Percentiles rank a stretch among this genome's conserved stretches.
Evolutionary conservation across 208 protist genomes (phyloP).

Genomic region (Trypanosoma boissoni): DNA sequence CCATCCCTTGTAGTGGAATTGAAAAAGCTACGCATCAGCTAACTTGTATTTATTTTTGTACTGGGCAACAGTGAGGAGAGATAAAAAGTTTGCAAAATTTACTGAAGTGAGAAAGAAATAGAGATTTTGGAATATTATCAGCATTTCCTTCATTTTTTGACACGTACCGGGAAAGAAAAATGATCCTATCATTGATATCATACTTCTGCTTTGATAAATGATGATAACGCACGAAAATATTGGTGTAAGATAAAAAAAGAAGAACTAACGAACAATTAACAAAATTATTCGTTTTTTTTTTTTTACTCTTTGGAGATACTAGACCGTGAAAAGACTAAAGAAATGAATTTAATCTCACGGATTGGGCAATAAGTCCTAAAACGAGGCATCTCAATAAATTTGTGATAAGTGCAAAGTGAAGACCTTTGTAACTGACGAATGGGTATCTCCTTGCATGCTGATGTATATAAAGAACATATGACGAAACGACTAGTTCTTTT

Average conservation of each 20-base stretch:
- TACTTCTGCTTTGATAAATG: background rate
- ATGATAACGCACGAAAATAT: background rate
- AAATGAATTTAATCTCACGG: too few species aligned
- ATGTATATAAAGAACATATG: too few species aligned
- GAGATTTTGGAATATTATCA: slow-evolving; percentile 3
- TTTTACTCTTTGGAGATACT: too few species aligned
- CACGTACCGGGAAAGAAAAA: background rate
- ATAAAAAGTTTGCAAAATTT: background rate
- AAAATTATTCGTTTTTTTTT: slow-evolving; percentile 48
- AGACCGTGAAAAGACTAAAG: too few species aligned
- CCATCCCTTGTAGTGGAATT: slow-evolving; percentile 12
- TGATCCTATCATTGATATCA: background rate
- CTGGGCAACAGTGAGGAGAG: background rate
- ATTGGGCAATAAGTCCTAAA: too few species aligned
- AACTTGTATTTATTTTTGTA: too few species aligned
- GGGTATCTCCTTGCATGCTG: too few species aligned
- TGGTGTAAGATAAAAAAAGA: slow-evolving; percentile 13
- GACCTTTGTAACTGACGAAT: too few species aligned
- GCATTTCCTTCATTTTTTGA: slow-evolving; percentile 3
- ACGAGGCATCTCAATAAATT: too few species aligned
- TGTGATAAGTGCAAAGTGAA: too few species aligned
- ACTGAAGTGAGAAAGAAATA: background rate
- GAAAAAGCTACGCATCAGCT: too few species aligned
- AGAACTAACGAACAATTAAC: slow-evolving; percentile 25
- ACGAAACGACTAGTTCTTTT: too few species aligned